Evolutionary conservation across 2,329 filamentous ascomycete genomes (phyloP).

Genomic region (Alternaria angustiovoidea): DNA sequence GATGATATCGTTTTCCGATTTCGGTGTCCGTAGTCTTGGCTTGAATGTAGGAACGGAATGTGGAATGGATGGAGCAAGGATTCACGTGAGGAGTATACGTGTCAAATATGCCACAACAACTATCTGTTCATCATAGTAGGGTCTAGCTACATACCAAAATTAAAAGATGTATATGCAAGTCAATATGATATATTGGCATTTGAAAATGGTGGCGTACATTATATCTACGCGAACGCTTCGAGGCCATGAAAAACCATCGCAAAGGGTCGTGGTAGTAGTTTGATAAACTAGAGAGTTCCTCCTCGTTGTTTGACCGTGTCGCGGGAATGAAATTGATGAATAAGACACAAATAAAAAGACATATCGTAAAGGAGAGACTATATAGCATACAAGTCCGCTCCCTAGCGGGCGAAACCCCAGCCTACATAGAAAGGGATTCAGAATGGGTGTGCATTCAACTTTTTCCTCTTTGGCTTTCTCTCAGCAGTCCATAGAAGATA

Average conservation of each 20-base stretch:
- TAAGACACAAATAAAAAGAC: slow-evolving; percentile 3
- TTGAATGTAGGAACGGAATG: neutral
- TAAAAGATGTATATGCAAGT: neutral
- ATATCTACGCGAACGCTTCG: slow-evolving; percentile 5
- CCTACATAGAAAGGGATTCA: neutral
- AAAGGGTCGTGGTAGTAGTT: slow-evolving; percentile 1
- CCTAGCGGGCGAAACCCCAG: slow-evolving; percentile 8
- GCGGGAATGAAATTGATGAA: neutral
- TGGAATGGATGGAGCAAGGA: neutral
- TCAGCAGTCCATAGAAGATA: slow-evolving; percentile 1
- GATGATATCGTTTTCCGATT: neutral
- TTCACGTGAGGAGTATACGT: neutral
- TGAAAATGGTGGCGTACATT: slow-evolving; percentile 1
- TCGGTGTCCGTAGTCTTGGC: neutral
- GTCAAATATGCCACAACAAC: neutral
- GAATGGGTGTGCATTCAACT: slow-evolving; percentile 9
- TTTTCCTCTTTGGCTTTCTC: slow-evolving; percentile 9
- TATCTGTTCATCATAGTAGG: neutral
- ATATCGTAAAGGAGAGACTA: slow-evolving; percentile 11
- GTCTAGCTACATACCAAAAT: too few species aligned
- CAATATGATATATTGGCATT: slow-evolving; percentile 1
- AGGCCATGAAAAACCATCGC: neutral
- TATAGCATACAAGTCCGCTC: slow-evolving; percentile 11
- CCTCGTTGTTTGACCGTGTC: neutral
- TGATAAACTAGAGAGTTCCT: slow-evolving; percentile 1